Evolutionary conservation across 768 basidiomycete species (phyloP).

Genomic region (Infundibulicybe gibba): DNA sequence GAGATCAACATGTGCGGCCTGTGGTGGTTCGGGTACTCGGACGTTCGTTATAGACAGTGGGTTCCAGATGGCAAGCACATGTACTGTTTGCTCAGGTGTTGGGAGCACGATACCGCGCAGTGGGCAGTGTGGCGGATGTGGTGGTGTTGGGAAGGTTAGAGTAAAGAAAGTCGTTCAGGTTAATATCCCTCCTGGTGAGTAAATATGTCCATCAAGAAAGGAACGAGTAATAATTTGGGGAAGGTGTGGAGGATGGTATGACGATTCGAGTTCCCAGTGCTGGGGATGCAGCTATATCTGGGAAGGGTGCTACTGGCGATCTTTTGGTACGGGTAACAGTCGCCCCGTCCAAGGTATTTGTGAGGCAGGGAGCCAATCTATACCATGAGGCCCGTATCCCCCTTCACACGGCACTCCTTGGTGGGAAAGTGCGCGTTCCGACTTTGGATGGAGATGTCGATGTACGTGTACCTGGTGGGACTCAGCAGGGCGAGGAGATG

Average conservation of each 20-base stretch:
- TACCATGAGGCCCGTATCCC: constrained; percentile 90
- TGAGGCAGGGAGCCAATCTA: constrained; percentile 87
- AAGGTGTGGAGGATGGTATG: constrained; percentile 96
- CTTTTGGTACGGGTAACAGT: constrained; percentile 86
- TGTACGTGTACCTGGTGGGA: constrained; percentile 87
- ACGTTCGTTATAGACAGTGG: constrained; percentile 90
- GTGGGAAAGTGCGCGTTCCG: constrained; percentile 87
- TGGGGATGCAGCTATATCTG: constrained; percentile 82
- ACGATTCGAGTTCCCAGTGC: constrained; percentile 73
- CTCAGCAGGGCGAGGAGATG: constrained; percentile 97
- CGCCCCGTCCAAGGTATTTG: constrained; percentile 77
- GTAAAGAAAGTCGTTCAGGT: constrained; percentile 74
- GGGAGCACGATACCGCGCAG: constrained; percentile 79
- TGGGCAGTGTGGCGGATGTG: constrained; percentile 76
- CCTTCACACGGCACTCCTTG: constrained; percentile 88
- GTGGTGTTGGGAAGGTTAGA: constrained; percentile 86
- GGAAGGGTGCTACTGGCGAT: constrained; percentile 79
- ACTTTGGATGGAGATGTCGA: constrained; percentile 96
- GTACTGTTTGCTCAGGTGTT: constrained; percentile 74
- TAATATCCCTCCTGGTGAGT: constrained; percentile 81
- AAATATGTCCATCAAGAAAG: neutral
- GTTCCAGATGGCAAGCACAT: constrained; percentile 96
- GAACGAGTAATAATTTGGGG: constrained; percentile 2
- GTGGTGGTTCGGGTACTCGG: constrained; percentile 83
- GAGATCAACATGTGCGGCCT: constrained; percentile 72